Evolutionary conservation across 805 yeast species (phyloP).

Genomic region (Ogataea trehaloabstinens): DNA sequence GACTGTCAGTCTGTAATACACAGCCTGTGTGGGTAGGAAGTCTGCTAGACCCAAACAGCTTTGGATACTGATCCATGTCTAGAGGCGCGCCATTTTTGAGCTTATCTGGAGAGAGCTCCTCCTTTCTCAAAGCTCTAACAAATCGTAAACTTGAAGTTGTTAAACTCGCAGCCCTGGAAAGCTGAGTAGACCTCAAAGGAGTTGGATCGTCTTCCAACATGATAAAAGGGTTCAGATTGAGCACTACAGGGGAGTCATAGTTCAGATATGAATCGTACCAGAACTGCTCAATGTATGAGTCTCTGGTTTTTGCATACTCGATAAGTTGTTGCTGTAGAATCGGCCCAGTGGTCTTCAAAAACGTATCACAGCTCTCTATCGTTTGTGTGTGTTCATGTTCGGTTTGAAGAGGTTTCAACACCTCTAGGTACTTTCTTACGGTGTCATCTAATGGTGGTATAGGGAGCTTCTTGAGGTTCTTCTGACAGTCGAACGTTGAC

Average conservation of each 20-base stretch:
- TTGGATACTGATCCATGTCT: slow-evolving; percentile 90
- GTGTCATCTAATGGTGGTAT: slow-evolving; percentile 75
- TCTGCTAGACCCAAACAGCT: slow-evolving; percentile 83
- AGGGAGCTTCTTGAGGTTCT: slow-evolving; percentile 63
- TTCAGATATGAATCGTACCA: slow-evolving; percentile 90
- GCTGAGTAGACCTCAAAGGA: slow-evolving; percentile 58
- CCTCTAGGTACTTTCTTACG: slow-evolving; percentile 60
- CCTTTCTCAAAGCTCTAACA: slow-evolving; percentile 72
- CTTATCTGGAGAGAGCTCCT: slow-evolving; percentile 69
- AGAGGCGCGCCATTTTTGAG: slow-evolving; percentile 60
- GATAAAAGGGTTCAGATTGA: slow-evolving; percentile 87
- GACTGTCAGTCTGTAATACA: slow-evolving; percentile 74
- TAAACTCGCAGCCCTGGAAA: slow-evolving; percentile 77
- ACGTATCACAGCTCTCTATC: slow-evolving; percentile 51
- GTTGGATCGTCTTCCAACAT: slow-evolving; percentile 91
- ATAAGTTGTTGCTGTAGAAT: slow-evolving; percentile 62
- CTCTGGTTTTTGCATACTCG: slow-evolving; percentile 58
- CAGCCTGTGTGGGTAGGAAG: slow-evolving; percentile 84
- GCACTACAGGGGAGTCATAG: slow-evolving; percentile 88
- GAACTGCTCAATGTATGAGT: slow-evolving; percentile 87
- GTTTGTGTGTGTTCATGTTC: slow-evolving; percentile 66
- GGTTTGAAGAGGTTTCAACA: slow-evolving; percentile 78
- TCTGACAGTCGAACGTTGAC: slow-evolving; percentile 60
- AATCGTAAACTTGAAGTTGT: slow-evolving; percentile 77
- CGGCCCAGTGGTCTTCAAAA: slow-evolving; percentile 55